phyloP scores from a whole-genome alignment of 306 rosid species.

The Lotus japonicus region DNA sequence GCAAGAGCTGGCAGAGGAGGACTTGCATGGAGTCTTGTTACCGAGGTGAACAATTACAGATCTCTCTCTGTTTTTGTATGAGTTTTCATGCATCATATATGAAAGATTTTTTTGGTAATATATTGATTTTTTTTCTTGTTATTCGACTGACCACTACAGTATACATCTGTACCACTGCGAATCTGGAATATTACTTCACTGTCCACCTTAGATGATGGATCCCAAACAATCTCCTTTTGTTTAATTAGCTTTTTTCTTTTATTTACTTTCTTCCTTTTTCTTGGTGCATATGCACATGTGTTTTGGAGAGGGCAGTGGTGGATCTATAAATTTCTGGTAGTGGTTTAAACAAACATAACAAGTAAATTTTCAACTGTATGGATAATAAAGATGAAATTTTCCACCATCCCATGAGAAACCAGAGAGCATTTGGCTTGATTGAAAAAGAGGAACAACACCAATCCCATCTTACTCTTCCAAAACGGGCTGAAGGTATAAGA shows the following conservation, averaged over 20 bases:
- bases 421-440: no score
- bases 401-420: no score
- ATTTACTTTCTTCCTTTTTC: neutral
- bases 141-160: neutral
- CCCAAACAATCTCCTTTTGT: neutral
- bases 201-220: neutral
- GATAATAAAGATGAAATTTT: neutral
- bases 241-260: neutral
- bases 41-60: slow-evolving; percentile 40
- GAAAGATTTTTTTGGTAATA: neutral
- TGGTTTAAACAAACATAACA: neutral
- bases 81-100: neutral
- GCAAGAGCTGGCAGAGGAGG: slow-evolving; percentile 97
- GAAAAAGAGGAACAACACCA: no score
- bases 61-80: neutral
- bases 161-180: neutral
- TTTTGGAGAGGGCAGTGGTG: neutral
- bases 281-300: neutral
- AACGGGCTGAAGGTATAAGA: no score
- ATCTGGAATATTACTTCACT: neutral
- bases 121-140: neutral
- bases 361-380: neutral
- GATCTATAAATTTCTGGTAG: neutral
- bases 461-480: no score
- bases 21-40: slow-evolving; percentile 65